phyloP scores from a whole-genome alignment of 352 stramenopile species.

The Globisporangium paddicum region DNA sequence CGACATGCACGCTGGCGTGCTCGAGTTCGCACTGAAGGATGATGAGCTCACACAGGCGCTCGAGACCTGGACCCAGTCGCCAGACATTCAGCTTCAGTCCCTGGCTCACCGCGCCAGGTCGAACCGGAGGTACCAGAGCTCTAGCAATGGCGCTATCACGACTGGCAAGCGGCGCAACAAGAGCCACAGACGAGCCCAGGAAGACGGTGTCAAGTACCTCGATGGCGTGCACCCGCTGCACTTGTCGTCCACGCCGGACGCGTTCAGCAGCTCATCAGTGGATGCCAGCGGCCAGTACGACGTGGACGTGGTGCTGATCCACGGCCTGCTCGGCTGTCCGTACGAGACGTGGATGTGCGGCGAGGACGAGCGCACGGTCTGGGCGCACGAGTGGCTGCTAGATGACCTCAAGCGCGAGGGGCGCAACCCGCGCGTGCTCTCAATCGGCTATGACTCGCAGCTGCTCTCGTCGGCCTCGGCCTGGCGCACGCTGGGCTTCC shows the following conservation, averaged over 20 bases:
- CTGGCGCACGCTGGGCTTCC: constrained; percentile 69
- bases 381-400: constrained; percentile 66
- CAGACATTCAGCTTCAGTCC: constrained; percentile 43
- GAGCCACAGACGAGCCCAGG: neutral
- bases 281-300: constrained; percentile 28
- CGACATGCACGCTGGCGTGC: constrained; percentile 30
- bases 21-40: constrained; percentile 33
- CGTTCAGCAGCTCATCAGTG: neutral
- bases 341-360: constrained; percentile 79
- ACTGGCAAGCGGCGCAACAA: neutral
- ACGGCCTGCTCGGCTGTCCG: constrained; percentile 71
- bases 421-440: constrained; percentile 61
- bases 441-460: constrained; percentile 80
- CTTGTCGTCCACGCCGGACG: constrained; percentile 26
- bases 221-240: constrained; percentile 71
- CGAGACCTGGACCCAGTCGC: constrained; percentile 36
- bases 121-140: constrained; percentile 50
- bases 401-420: constrained; percentile 53
- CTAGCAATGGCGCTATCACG: constrained; percentile 1
- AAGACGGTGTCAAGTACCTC: constrained; percentile 44
- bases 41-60: constrained; percentile 32
- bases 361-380: constrained; percentile 52
- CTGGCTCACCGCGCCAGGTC: constrained; percentile 50
- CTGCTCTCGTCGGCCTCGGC: constrained; percentile 67
- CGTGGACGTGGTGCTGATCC: constrained; percentile 79